Base-by-base conservation (phyloP, 2,329 filamentous ascomycete genomes). In the Curvularia sp. region DNA sequence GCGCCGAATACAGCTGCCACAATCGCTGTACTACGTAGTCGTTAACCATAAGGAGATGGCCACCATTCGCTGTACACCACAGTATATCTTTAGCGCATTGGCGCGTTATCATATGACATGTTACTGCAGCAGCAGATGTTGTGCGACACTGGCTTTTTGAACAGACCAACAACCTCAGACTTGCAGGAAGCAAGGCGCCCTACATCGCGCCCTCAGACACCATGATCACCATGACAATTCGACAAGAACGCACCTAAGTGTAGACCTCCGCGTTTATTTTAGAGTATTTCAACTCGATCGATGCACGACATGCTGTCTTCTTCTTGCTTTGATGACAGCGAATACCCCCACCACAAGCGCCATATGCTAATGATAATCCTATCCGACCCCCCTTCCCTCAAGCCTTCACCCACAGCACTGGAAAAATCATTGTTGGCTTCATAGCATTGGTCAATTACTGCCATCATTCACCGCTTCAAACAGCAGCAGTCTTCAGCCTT, bases 91-190 rank as follows among this genome's bases (percentile, higher is more conserved):
- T 44, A 13, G 26, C 48, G 20, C 30, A 20, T 43, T 49, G 30
- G 47, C 44, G 52, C 55, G 52, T 22, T 53, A 53, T 58, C 59
- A 58, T 22, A 58, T 53, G 49, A 53, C 55, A 42, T 49, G 28
- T n/a, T 20, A 15, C 28, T 22, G 39, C 51, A 58, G 31, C 47
- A 43, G 55, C 33, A 33, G 0, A 55, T 44, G 42, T 20, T 35
- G 54, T 57, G 31, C 33, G 20, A 57, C 42, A 39, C 15, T 44
- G 30, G 24, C 33, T 15, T n/a, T 48, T 8, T 15, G n/a, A 2
- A 26, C 10, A 15, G 18, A 31, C 31, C 42, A 33, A 42, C 33
- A 13, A 51, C 15, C 26, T 9, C 10, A 31, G n/a, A 33, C 10
- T 10, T 33, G 18, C 33, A 50, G 18, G 39, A 13, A 41, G 4